Percentiles rank a stretch among this genome's conserved stretches.
These are phyloP conservation scores for Psilocybe tampanensis DNA, from an alignment of 768 basidiomycete species.

Conservation along the genomic window DNA sequence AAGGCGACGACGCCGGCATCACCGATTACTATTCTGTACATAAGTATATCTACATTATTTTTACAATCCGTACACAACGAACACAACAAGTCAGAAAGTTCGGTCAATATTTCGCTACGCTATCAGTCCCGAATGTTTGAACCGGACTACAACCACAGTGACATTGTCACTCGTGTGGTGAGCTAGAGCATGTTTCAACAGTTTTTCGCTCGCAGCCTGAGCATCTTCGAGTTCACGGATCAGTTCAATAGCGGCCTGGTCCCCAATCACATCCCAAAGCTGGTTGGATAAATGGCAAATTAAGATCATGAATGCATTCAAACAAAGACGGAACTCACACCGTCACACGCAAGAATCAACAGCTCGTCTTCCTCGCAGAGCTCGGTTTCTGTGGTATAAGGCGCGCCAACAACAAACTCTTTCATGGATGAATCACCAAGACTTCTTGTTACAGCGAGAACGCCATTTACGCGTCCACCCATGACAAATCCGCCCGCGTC, in stretches of 20 bases:
- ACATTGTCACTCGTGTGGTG: slow-evolving; percentile 96
- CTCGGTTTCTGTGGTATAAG: slow-evolving; percentile 98
- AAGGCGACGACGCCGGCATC: not conserved
- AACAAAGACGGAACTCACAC: slow-evolving; percentile 57
- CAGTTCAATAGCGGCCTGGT: slow-evolving; percentile 89
- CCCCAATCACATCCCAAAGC: slow-evolving; percentile 96
- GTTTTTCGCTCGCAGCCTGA: slow-evolving; percentile 74
- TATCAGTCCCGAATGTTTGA: slow-evolving; percentile 46
- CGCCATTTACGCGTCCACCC: slow-evolving; percentile 98
- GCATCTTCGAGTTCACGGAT: slow-evolving; percentile 74
- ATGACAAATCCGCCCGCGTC: slow-evolving; percentile 99
- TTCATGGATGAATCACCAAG: slow-evolving; percentile 99
- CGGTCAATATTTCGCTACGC: not conserved
- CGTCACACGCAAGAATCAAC: slow-evolving; percentile 95
- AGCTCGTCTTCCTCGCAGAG: slow-evolving; percentile 92
- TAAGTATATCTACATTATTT: not conserved
- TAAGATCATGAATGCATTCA: slow-evolving; percentile 1
- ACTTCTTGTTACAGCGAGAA: slow-evolving; percentile 93
- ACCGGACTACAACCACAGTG: slow-evolving; percentile 86
- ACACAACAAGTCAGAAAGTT: not conserved
- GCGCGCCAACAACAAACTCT: slow-evolving; percentile 97
- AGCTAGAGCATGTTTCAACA: slow-evolving; percentile 82
- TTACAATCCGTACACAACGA: not conserved
- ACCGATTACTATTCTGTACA: not conserved
- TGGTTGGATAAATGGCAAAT: slow-evolving; percentile 31